A percentile compares a stretch with the other conserved stretches of the same genome.
phyloP scores from a whole-genome alignment of 441 rosid genomes.

The Arabidopsis hybrid region DNA sequence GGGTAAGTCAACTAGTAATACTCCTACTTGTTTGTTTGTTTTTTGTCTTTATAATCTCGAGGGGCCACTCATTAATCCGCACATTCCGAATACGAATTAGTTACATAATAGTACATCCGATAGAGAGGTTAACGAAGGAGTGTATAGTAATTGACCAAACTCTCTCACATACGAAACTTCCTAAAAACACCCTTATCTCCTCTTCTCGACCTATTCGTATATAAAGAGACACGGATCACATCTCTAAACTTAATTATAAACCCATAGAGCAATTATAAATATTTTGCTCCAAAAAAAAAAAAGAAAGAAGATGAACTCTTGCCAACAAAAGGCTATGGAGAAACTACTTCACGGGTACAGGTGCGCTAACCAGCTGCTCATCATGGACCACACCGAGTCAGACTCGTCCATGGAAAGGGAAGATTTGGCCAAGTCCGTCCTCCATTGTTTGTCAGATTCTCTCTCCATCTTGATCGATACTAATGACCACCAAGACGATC shows the following conservation, averaged over 20 bases:
- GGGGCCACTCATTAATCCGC: conserved; percentile 29
- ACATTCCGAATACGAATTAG: conserved; percentile 18
- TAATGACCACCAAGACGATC: conserved; percentile 27
- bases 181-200: conserved; percentile 13
- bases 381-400: conserved; percentile 36
- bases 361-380: conserved; percentile 40
- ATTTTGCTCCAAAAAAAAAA: too few species aligned
- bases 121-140: conserved; percentile 4
- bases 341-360: conserved; percentile 38
- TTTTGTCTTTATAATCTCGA: conserved; percentile 16
- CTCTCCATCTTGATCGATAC: conserved; percentile 40
- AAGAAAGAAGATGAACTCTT: conserved; percentile 35
- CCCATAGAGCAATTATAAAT: background rate
- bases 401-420: conserved; percentile 35
- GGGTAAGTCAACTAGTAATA: conserved; percentile 33
- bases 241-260: background rate
- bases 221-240: background rate
- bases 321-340: conserved; percentile 41
- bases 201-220: background rate
- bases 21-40: conserved; percentile 14
- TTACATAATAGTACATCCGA: background rate
- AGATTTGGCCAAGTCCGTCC: conserved; percentile 42
- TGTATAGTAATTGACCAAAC: conserved; percentile 7
- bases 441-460: conserved; percentile 45
- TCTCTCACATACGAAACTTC: conserved; percentile 34